phyloP scores from a whole-genome alignment of 768 basidiomycete species.

The Boletus patriciae region DNA sequence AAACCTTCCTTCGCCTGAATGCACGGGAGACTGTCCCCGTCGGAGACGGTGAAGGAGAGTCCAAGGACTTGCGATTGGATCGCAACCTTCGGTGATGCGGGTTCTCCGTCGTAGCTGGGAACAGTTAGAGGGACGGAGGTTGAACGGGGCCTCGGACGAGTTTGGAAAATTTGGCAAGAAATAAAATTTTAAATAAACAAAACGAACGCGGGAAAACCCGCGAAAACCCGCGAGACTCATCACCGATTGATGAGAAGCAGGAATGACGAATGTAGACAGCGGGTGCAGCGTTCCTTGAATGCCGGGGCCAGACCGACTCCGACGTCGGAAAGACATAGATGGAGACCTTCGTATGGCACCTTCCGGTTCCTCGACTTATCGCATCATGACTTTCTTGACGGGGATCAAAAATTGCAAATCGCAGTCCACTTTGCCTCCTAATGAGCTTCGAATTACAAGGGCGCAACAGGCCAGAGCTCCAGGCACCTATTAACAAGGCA shows the following conservation, averaged over 20 bases:
- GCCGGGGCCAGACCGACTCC: conserved; percentile 8
- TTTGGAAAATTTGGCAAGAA: conserved; percentile 9
- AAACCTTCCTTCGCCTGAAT: not conserved
- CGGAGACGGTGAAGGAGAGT: not conserved
- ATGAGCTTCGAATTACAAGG: conserved; percentile 8
- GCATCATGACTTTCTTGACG: conserved; percentile 12
- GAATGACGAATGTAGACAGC: not conserved
- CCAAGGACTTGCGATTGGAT: not conserved
- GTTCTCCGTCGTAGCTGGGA: conserved; percentile 18
- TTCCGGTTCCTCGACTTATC: conserved; percentile 12
- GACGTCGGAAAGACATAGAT: not conserved
- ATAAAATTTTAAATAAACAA: conserved; percentile 2
- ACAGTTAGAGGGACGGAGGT: conserved; percentile 8
- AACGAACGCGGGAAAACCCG: not conserved
- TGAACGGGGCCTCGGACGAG: conserved; percentile 20
- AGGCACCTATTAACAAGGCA: conserved; percentile 16
- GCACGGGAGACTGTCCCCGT: not conserved
- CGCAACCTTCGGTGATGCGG: conserved; percentile 26
- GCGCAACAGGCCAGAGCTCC: conserved; percentile 11
- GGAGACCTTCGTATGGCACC: not conserved
- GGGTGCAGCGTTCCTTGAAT: conserved; percentile 15
- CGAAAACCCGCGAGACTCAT: conserved; percentile 5
- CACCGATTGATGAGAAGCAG: conserved; percentile 8
- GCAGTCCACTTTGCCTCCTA: conserved; percentile 27
- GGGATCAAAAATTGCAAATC: conserved; percentile 22